Conservation (phyloP, 805 yeast genomes). For the Candida ipomoeae region DNA sequence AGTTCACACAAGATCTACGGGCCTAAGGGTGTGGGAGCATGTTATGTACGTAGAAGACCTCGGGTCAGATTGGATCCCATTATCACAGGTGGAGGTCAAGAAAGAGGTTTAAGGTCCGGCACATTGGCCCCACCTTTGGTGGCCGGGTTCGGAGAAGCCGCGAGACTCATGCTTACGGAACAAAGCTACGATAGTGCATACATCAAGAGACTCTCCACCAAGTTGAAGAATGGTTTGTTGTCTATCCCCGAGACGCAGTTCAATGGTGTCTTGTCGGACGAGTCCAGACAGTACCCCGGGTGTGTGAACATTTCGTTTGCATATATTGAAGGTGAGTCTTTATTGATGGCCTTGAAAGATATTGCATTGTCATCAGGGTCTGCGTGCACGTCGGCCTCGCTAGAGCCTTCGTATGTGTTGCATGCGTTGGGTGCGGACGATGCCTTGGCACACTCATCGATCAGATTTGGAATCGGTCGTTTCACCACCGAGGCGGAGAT, state of each 20-base stretch:
- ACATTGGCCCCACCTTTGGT: slow-evolving; percentile 96
- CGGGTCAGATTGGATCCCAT: slow-evolving; percentile 95
- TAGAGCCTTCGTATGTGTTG: slow-evolving; percentile 95
- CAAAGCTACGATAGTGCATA: slow-evolving; percentile 68
- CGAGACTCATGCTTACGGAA: slow-evolving; percentile 74
- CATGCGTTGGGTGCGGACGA: slow-evolving; percentile 98
- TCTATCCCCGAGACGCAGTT: slow-evolving; percentile 83
- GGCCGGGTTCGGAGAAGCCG: slow-evolving; percentile 97
- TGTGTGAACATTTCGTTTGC: slow-evolving; percentile 97
- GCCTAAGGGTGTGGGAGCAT: slow-evolving; percentile 96
- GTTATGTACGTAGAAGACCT: slow-evolving; percentile 94
- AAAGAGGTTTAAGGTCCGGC: slow-evolving; percentile 95
- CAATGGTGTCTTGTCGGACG: slow-evolving; percentile 72
- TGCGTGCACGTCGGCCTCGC: slow-evolving; percentile 97
- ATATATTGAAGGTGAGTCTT: slow-evolving; percentile 95
- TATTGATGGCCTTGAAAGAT: slow-evolving; percentile 95
- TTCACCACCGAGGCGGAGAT: slow-evolving; percentile 95
- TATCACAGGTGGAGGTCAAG: slow-evolving; percentile 98
- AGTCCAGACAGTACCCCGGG: slow-evolving; percentile 62
- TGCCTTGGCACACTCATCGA: slow-evolving; percentile 96
- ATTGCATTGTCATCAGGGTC: slow-evolving; percentile 95
- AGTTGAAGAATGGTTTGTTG: slow-evolving; percentile 67
- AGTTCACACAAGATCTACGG: slow-evolving; percentile 97
- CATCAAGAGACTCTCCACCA: slow-evolving; percentile 66
- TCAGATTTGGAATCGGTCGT: slow-evolving; percentile 94